Evolutionary conservation across 148 eudicot species (phyloP), one percentile per base, ranked within the genome.

Genomic region (Rhododendron williamsianum): DNA sequence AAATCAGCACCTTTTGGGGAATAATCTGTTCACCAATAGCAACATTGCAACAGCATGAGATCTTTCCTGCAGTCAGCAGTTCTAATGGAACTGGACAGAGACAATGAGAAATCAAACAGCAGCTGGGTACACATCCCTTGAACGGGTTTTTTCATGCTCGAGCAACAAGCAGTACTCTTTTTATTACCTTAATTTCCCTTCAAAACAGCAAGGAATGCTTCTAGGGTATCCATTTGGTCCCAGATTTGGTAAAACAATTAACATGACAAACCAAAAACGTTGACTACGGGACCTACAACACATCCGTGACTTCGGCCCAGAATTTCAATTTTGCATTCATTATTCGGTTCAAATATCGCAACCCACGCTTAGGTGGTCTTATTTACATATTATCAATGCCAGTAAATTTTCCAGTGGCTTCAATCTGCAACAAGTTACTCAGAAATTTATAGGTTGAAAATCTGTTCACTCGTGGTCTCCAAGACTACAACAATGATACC

Each of bases 1-100:
- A 97, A 87, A 97, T 92, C 89, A 95, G 83, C 84, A 94, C 95
- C 82, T 88, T 91, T 82, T 93, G 92, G 0, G 98, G 94, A 48
- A 90, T 43, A 72, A 97, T 92, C 88, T 93, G 93, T 86, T 91
- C 93, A 73, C 90, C 88, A 65, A 97, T 91, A 96, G 90, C 88
- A 91, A 30, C 84, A 92, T 92, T 18, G 98, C 91, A 12, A 93
- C 87, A 38, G 86, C 91, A 86, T 94, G 92, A 38, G 96, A 86
- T 90, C 98, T 90, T 91, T 95, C 99, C 6, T n/a, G 94, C 88
- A 52, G 96, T 87, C 63, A 94, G 49, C 11, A 9, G 49, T 46
- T 46, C 11, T 46, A 89, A 35, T 84, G 81, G 58, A 79, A 93
- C 83, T 95, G 94, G 78, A 97, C 89, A 58, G 91, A 87, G 41